A percentile compares a stretch with the other conserved stretches of the same genome.
Evolutionary conservation across 2,329 filamentous ascomycete genomes (phyloP).

Genomic region (Polytolypa hystricis): DNA sequence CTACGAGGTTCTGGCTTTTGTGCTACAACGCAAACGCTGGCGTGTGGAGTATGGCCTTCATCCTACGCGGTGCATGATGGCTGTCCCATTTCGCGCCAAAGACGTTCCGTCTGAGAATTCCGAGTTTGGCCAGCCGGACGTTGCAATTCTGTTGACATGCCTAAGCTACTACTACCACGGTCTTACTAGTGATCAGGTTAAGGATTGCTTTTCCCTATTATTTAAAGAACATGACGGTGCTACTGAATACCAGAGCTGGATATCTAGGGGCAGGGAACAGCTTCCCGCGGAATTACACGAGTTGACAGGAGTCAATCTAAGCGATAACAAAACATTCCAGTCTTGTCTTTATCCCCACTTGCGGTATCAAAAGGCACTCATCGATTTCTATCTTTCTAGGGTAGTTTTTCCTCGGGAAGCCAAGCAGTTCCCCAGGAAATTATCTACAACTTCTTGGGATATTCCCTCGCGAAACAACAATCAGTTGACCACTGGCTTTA

Average conservation of each 20-base stretch:
- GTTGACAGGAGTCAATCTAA: slow-evolving; percentile 46
- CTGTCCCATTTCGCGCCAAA: slow-evolving; percentile 48
- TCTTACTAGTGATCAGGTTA: slow-evolving; percentile 37
- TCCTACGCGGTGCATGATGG: slow-evolving; percentile 29
- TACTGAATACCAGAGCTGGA: slow-evolving; percentile 35
- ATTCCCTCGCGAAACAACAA: slow-evolving; percentile 36
- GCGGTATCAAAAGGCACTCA: slow-evolving; percentile 11
- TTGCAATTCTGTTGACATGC: slow-evolving; percentile 42
- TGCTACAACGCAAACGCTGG: slow-evolving; percentile 46
- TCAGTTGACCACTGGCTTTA: slow-evolving; percentile 50
- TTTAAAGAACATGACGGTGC: slow-evolving; percentile 39
- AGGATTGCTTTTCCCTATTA: slow-evolving; percentile 35
- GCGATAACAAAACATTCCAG: slow-evolving; percentile 30
- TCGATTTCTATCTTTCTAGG: slow-evolving; percentile 49
- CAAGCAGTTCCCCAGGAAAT: slow-evolving; percentile 49
- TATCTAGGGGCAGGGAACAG: slow-evolving; percentile 16
- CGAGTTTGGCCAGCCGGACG: slow-evolving; percentile 50
- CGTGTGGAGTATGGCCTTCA: slow-evolving; percentile 51
- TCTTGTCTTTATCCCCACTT: slow-evolving; percentile 7
- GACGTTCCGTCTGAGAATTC: slow-evolving; percentile 41
- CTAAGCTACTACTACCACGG: slow-evolving; percentile 45
- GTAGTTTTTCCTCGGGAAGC: slow-evolving; percentile 49
- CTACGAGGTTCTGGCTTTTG: slow-evolving; percentile 40
- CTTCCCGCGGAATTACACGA: slow-evolving; percentile 30
- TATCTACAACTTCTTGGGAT: slow-evolving; percentile 55